Evolutionary conservation across 2,329 filamentous ascomycete genomes (phyloP).

Genomic region (Lasiodiplodia theobromae): DNA sequence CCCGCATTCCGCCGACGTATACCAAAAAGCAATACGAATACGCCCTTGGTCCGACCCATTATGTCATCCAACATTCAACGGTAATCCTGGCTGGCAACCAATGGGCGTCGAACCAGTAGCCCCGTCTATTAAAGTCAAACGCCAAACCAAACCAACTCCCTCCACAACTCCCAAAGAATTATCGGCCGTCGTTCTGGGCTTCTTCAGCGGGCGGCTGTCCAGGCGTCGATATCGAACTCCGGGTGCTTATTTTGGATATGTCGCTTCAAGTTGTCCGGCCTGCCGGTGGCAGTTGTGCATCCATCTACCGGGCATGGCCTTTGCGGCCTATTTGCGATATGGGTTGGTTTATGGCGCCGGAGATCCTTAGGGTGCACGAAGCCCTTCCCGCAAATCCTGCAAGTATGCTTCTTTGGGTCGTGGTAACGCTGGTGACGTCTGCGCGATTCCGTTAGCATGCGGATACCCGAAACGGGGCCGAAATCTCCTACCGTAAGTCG

Average conservation of each 20-base stretch:
- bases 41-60: neutral
- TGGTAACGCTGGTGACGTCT: slow-evolving; percentile 26
- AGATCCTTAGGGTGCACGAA: slow-evolving; percentile 28
- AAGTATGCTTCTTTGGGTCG: neutral
- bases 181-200: neutral
- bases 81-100: neutral
- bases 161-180: neutral
- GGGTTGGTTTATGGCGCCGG: slow-evolving; percentile 10
- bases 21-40: slow-evolving; percentile 3
- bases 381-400: neutral
- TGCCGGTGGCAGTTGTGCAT: neutral
- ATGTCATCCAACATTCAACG: neutral
- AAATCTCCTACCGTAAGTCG: neutral
- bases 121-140: neutral
- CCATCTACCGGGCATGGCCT: neutral
- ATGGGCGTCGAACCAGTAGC: neutral
- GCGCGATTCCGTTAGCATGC: neutral
- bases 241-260: slow-evolving; percentile 21
- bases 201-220: too few species aligned
- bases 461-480: neutral
- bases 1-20: neutral
- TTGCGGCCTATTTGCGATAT: neutral
- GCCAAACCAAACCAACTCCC: neutral
- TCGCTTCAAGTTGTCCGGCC: slow-evolving; percentile 13
- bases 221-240: neutral